These are phyloP conservation scores for Musa beccarii DNA, from an alignment of 176 grass and related monocot species.

Conservation along the genomic window DNA sequence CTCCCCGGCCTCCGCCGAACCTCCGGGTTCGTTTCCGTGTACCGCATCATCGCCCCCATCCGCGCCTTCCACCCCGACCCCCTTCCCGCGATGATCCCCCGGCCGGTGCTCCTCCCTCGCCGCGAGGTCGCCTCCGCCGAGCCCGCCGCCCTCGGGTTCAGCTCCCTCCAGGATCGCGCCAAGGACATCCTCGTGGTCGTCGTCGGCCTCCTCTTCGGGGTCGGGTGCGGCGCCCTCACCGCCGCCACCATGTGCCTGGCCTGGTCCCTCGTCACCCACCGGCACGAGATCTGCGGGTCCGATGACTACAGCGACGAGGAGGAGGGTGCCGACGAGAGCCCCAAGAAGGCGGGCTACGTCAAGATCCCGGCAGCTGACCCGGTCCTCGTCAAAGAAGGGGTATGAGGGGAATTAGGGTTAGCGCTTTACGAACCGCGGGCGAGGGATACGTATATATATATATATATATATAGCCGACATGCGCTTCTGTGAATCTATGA, in stretches of 20 bases:
- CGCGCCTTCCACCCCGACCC: slow-evolving; percentile 30
- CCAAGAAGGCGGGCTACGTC: neutral
- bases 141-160: slow-evolving; percentile 6
- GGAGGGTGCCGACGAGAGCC: neutral
- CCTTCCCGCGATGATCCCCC: slow-evolving; percentile 31
- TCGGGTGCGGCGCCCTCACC: slow-evolving; percentile 8
- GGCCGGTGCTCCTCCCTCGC: slow-evolving; percentile 25
- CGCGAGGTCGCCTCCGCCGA: neutral
- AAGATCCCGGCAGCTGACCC: neutral
- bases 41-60: slow-evolving; percentile 37
- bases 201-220: slow-evolving; percentile 1
- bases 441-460: neutral
- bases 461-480: neutral
- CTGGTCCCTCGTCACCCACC: neutral
- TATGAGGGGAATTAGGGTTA: neutral
- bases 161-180: slow-evolving; percentile 50
- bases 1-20: slow-evolving; percentile 23
- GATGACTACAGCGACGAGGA: neutral
- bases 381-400: neutral
- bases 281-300: neutral
- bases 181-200: slow-evolving; percentile 9
- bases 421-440: neutral
- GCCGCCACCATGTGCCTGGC: slow-evolving; percentile 1
- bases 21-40: slow-evolving; percentile 64
- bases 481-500: neutral